Base-by-base conservation (phyloP, 768 basidiomycete genomes). In the Leccinum boreale region DNA sequence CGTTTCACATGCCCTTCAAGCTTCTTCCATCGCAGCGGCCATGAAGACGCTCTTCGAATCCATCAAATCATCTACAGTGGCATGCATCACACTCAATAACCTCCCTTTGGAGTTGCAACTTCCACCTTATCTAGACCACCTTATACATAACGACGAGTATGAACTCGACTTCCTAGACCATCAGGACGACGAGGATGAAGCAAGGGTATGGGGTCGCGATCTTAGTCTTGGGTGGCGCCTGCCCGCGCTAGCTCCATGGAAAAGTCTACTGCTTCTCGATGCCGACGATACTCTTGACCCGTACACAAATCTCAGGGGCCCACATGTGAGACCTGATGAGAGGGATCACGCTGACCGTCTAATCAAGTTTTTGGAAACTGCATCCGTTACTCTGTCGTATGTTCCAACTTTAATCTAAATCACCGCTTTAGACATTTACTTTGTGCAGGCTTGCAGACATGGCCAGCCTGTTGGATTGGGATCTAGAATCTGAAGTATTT, bases 71-170 rank as follows among this genome's bases (percentile, higher is more conserved):
- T 85, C 85, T 4, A 79, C 85, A 1, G 85, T 94, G 59, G 90
- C 92, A 8, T 87, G 89, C 57, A 79, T 95, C 35, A 85, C 84
- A 4, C 80, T 98, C 57, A 85, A 90, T 52, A 81, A 87, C 47
- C 81, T 96, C 31, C 87, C 91, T 3, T 71, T 98, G 42, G 92
- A 94, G 65, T 77, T 96, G 12, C 90, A 95, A 66, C 84, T 97
- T 0, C 94, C 94, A 2, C 91, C 92, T 1, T 81, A 86, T 62
- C 79, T 93, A 14, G 88, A 91, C 66, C 73, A 79, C 19, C 78
- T 94, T 4, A 78, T 92, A 11, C 87, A 87, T 62, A 82, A 76
- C 56, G 81, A 85, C 58, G 85, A 86, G 26, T 74, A 78, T 28
- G 84, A 85, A 24, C 70, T 73, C 1, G 84, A 87, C 57, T 76